Conservation (phyloP, 768 basidiomycete species). For the Lentinula lateritia region DNA sequence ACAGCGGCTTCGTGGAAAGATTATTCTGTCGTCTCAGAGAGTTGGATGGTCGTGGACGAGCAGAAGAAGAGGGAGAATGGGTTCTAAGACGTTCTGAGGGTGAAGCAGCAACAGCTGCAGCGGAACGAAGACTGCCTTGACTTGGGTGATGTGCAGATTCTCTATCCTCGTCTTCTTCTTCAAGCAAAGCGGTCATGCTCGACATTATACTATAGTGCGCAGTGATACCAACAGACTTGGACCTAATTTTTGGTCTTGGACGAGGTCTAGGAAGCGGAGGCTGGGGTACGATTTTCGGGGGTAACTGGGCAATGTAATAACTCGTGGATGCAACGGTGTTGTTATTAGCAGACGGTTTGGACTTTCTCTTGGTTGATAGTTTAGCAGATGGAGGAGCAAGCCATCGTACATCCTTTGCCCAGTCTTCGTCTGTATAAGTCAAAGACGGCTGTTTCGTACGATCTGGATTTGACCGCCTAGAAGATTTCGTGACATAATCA, state of each 20-base stretch:
- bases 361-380: neutral
- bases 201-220: conserved; percentile 37
- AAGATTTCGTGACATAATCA: conserved; percentile 4
- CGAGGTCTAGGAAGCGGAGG: neutral
- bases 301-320: conserved; percentile 2
- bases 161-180: conserved; percentile 42
- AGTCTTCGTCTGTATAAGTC: conserved; percentile 51
- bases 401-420: conserved; percentile 67
- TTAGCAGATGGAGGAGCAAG: conserved; percentile 26
- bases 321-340: conserved; percentile 17
- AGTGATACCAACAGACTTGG: conserved; percentile 25
- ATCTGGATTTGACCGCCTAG: conserved; percentile 11
- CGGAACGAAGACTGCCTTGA: neutral
- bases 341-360: neutral
- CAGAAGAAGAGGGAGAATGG: neutral
- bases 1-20: neutral
- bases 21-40: neutral
- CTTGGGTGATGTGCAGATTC: conserved; percentile 11
- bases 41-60: neutral
- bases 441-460: conserved; percentile 16
- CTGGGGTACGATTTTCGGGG: conserved; percentile 6
- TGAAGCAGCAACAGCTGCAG: neutral
- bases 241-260: conserved; percentile 9
- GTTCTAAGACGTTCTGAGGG: neutral
- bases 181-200: conserved; percentile 48